phyloP scores from a whole-genome alignment of 805 yeast species.

The Dipodascopsis uninucleata region DNA sequence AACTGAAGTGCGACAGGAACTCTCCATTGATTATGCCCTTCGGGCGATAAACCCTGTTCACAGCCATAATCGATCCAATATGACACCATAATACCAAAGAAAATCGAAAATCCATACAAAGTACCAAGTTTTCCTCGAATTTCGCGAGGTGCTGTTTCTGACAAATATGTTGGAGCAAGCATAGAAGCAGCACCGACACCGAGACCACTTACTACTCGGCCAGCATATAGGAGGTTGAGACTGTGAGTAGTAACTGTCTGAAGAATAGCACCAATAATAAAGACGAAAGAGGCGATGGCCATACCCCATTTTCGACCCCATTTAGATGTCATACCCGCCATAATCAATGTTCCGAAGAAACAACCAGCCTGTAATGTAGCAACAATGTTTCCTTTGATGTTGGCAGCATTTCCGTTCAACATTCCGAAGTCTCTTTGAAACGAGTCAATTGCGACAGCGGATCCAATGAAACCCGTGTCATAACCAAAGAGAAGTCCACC shows the following conservation, averaged over 20 bases:
- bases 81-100: constrained; percentile 47
- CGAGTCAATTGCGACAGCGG: constrained; percentile 47
- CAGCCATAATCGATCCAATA: constrained; percentile 52
- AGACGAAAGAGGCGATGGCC: constrained; percentile 44
- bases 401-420: constrained; percentile 35
- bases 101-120: constrained; percentile 50
- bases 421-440: constrained; percentile 47
- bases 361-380: constrained; percentile 27
- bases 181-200: constrained; percentile 73
- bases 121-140: constrained; percentile 57
- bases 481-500: constrained; percentile 54
- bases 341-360: constrained; percentile 46
- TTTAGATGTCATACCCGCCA: constrained; percentile 33
- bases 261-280: constrained; percentile 33
- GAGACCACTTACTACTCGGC: constrained; percentile 63
- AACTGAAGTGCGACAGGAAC: constrained; percentile 32
- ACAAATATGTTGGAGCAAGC: constrained; percentile 56
- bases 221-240: constrained; percentile 39
- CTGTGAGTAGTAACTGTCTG: constrained; percentile 27
- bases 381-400: constrained; percentile 19
- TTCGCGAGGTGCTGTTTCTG: constrained; percentile 45
- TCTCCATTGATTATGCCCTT: constrained; percentile 45
- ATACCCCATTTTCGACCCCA: constrained; percentile 53
- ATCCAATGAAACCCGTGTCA: constrained; percentile 55
- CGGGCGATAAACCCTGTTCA: constrained; percentile 47